Evolutionary conservation across 495 filamentous ascomycete species (phyloP), one percentile per base, ranked within the genome.

Genomic region (Penicillium macrosclerotiorum): DNA sequence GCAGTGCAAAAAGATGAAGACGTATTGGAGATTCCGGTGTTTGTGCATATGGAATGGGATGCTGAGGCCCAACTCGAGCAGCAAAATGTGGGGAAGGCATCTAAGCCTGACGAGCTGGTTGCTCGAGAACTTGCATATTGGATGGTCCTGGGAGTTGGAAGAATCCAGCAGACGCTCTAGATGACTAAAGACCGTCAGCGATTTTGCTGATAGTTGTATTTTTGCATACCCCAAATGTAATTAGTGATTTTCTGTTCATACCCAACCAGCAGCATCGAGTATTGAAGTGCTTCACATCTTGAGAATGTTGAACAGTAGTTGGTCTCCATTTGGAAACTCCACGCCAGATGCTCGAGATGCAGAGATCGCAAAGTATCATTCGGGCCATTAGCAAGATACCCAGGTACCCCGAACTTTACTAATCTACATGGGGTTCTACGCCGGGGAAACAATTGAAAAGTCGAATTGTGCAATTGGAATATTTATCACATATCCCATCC

Each of bases 31-130:
- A 91, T 97, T 53, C 92, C 93, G 26, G 79, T 98, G 41, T 92
- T 92, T 67, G 89, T 97, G 55, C 77, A 89, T 32, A 75, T 95
- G 51, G 90, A 96, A 65, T 98, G 89, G 84, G 91, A 96, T 68
- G 78, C 80, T 25, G 90, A 95, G 51, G 74, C 77, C 4, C 80
- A 80, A 39, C 80, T 82, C 33, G 88, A 87, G 53, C 85, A 86
- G 39, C 78, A 64, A 57, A 49, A 58, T 46, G 59, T 64, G 42
- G 71, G 79, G 62, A 67, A 63, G 55, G 69, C 62, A 11, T 78
- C 71, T 53, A 81, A 79, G 35, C 55, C 59, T 9, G 69, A 73
- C 47, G 63, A 63, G 11, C 36, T 58, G 40, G 63, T 73, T 55
- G 85, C 79, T 65, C 82, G 85, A 54, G 90, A 96, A 65, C 68